Evolutionary conservation across 371 early-diverging fungal genomes (phyloP), one percentile per base, ranked within the genome.

Genomic region (Mucor racemosus): DNA sequence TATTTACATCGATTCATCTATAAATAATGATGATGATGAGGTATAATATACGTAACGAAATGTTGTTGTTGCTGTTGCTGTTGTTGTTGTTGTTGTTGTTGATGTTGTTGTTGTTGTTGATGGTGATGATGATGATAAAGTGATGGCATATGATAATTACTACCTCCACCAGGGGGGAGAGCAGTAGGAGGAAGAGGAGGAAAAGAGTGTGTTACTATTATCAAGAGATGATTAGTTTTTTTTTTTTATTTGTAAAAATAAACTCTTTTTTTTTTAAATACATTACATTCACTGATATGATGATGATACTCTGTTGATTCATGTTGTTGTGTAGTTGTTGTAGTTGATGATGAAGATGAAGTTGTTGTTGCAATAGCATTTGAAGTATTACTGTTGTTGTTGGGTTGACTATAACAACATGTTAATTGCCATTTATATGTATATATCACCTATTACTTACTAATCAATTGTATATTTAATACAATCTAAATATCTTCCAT

Each of bases 1-100:
- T 81, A 13, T 68, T 77, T 62, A 40, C 39, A 17, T 46, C 46
- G 10, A n/a, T 17, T 46, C 19, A n/a, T 19, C 17, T 36, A 58
- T 60, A 33, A 42, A 42, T 60, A 42, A 42, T 60, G 34, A n/a
- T 41, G 21, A 40, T 40, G 59, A n/a, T 39, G 40, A 40, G 59
- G 60, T 26, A 60, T 60, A 42, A 60, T 40, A 41, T 58, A 58
- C 11, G 58, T 58, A 26, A 58, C 40, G 40, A 39, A 58, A 39
- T 35, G 58, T 38, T 58, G 54, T 26, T 33, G 54, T 54, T 54
- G 54, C 17, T 57, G 54, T 9, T 54, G 54, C 0, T 54, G 56
- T 7, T 56, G 55, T 4, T 31, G 57, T 17, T 33, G 54, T 54
- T 54, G 54, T 38, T 57, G 54, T 9, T 54, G 54, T 11, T 54